phyloP scores from a whole-genome alignment of 2,329 filamentous ascomycete genomes.

The Tolypocladium guangdongense region DNA sequence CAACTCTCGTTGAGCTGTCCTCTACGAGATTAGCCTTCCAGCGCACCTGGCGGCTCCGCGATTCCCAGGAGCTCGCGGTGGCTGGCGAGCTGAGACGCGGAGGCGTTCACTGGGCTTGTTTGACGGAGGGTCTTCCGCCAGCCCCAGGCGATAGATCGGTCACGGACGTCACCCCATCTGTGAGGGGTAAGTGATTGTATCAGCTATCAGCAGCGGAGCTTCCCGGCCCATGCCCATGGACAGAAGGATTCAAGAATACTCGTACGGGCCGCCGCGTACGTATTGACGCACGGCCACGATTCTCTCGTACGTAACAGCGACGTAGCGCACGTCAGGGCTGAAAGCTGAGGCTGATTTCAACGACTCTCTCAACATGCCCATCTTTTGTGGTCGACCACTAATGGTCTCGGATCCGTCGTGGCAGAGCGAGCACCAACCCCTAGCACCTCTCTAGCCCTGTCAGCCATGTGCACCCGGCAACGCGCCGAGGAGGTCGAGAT shows the following conservation, averaged over 20 bases:
- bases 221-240: background rate
- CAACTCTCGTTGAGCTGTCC: background rate
- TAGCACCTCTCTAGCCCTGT: background rate
- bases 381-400: background rate
- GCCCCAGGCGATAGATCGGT: background rate
- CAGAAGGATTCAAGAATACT: too few relatives aligned
- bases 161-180: background rate
- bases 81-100: background rate
- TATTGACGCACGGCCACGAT: too few relatives aligned
- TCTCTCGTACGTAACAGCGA: too few relatives aligned
- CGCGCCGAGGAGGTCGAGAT: too few relatives aligned
- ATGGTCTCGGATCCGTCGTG: background rate
- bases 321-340: background rate
- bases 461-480: too few relatives aligned
- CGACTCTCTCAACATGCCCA: background rate
- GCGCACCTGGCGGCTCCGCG: background rate
- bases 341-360: background rate
- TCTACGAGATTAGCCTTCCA: background rate
- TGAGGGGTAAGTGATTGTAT: background rate
- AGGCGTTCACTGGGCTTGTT: background rate
- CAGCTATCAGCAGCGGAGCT: background rate
- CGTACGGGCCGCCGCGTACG: background rate
- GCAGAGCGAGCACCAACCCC: background rate
- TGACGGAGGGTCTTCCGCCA: background rate
- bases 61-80: background rate